Evolutionary conservation across 2,329 filamentous ascomycete genomes (phyloP), one percentile per base, ranked within the genome.

Genomic region (Pseudofabraea citricarpa): DNA sequence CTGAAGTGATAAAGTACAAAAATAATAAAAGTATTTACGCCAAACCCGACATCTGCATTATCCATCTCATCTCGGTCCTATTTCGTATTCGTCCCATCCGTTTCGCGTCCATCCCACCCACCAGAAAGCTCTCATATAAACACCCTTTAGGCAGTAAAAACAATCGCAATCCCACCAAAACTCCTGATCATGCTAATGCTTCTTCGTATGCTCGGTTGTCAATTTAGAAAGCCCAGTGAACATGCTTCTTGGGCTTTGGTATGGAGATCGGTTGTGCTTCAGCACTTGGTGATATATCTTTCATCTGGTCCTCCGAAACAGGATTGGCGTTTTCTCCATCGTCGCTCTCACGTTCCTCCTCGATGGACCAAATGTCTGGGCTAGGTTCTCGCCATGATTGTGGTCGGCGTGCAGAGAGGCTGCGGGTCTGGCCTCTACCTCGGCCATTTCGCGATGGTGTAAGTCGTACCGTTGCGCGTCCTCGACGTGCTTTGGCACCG

Each of bases 311-410:
- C 19, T n/a, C 16, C 13, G 13, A 4, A 2, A 31, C 27, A 5
- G 27, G 13, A 12, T 31, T 15, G 9, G 13, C 16, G 27, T 15
- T 31, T 31, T 37, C 35, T 23, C 35, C 35, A 13, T 37, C 21
- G 10, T 37, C 35, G 23, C 35, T 37, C 23, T 46, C 48, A 5
- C 22, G 16, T 44, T 60, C 60, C 47, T 62, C 60, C 20, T 41
- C 45, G 37, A 63, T 63, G 12, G 52, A 45, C 15, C 44, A 56
- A 16, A 63, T 54, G 21, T 60, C 58, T 19, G 57, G 58, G 41
- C 57, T 60, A 12, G 60, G 60, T 37, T 49, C 48, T 18, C 53
- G 50, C 60, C 60, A 63, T 29, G 55, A 55, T 36, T 54, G 55
- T 18, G 52, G 51, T 36, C 58, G 46, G 26, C 52, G 43, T 3